Evolutionary conservation across 2,329 filamentous ascomycete species (phyloP).

Genomic region (Fusarium chlamydosporum): DNA sequence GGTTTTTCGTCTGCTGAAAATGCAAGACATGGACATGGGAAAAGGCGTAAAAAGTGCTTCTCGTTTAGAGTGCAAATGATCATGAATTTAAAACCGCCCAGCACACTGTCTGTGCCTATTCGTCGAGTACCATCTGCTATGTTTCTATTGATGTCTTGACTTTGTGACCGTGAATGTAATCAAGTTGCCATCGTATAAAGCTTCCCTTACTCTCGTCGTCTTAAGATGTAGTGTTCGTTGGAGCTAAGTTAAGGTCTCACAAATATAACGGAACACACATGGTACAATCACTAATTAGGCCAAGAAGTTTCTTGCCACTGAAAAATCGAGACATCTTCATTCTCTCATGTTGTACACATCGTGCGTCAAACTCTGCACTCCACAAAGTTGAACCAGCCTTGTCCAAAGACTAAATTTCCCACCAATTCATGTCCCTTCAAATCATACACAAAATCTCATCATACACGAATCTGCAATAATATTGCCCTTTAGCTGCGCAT

Average conservation of each 20-base stretch:
- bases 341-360: constrained; percentile 32
- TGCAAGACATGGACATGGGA: constrained; percentile 57
- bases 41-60: constrained; percentile 56
- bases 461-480: constrained; percentile 12
- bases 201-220: neutral
- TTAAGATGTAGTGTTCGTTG: neutral
- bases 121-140: constrained; percentile 16
- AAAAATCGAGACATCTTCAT: neutral
- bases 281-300: neutral
- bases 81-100: constrained; percentile 55
- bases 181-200: neutral
- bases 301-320: neutral
- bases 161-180: neutral
- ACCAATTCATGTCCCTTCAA: constrained; percentile 27
- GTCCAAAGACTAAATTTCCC: constrained; percentile 5
- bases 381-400: constrained; percentile 3
- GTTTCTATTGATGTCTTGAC: constrained; percentile 1
- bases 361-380: constrained; percentile 14
- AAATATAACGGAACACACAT: neutral
- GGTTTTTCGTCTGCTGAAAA: constrained; percentile 59
- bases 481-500: constrained; percentile 56
- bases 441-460: constrained; percentile 32
- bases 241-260: too few relatives aligned
- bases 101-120: constrained; percentile 29
- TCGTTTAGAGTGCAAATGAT: constrained; percentile 56